These are phyloP conservation scores for Ustilago esculenta DNA, from an alignment of 1,284 basidiomycete genomes.

Conservation along the genomic window DNA sequence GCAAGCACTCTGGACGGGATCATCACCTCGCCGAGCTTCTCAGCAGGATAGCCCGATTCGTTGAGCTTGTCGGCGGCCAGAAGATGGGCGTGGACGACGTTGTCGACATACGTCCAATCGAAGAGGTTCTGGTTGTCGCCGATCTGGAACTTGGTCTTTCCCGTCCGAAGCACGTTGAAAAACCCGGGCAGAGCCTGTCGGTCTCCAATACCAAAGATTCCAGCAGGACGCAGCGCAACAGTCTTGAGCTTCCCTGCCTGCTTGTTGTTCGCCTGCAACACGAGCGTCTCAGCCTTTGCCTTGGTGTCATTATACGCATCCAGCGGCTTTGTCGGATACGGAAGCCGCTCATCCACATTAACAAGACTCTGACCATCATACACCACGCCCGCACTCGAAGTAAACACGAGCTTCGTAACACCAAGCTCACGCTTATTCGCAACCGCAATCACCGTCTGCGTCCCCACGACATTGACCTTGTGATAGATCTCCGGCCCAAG, in stretches of 20 bases:
- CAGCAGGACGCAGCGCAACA: constrained; percentile 89
- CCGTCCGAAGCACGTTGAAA: constrained; percentile 78
- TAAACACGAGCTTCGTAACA: constrained; percentile 90
- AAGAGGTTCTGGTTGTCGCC: constrained; percentile 93
- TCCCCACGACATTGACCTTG: constrained; percentile 94
- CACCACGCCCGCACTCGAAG: constrained; percentile 90
- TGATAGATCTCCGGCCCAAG: constrained; percentile 79
- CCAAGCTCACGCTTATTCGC: constrained; percentile 71
- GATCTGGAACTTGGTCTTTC: constrained; percentile 91
- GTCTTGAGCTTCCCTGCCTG: constrained; percentile 77
- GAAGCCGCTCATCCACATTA: constrained; percentile 88
- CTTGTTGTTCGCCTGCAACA: constrained; percentile 85
- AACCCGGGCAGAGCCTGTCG: constrained; percentile 85
- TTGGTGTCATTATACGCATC: constrained; percentile 98
- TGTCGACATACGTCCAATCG: constrained; percentile 97
- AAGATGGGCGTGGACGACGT: constrained; percentile 92
- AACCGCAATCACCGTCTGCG: constrained; percentile 83
- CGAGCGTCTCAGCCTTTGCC: constrained; percentile 84
- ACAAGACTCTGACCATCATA: constrained; percentile 85
- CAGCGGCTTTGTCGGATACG: constrained; percentile 78
- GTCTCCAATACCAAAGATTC: constrained; percentile 96
- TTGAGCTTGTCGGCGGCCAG: constrained; percentile 86
- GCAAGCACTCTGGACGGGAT: constrained; percentile 37
- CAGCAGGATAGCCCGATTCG: constrained; percentile 63
- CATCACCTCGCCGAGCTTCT: constrained; percentile 57